Conservation (phyloP, 106 monocot species). For the Dendrobium nobile region DNA sequence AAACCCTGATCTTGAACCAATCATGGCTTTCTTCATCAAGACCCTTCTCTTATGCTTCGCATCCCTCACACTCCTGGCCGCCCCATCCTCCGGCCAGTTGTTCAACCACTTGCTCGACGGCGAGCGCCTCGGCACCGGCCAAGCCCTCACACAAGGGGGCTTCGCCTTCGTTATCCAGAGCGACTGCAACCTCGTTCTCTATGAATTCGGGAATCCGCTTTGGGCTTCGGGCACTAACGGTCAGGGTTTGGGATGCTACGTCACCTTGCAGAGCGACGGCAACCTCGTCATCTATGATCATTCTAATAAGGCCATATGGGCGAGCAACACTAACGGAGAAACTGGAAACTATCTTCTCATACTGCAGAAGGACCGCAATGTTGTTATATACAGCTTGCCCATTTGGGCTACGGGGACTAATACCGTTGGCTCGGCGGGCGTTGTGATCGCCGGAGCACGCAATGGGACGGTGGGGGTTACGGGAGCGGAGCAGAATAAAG, state of each 20-base stretch:
- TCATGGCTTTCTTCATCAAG: no score
- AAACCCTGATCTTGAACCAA: no score
- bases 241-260: background rate
- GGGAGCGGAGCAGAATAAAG: no score
- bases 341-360: conserved; percentile 9
- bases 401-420: conserved; percentile 8
- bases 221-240: conserved; percentile 7
- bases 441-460: no score
- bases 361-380: conserved; percentile 17
- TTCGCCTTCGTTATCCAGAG: conserved; percentile 8
- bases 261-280: conserved; percentile 12
- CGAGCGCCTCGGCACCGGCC: background rate
- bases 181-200: conserved; percentile 12
- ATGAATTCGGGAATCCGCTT: background rate
- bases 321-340: background rate
- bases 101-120: conserved; percentile 1
- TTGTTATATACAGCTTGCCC: conserved; percentile 15
- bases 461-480: no score
- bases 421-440: no score
- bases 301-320: conserved; percentile 7
- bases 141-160: conserved; percentile 4
- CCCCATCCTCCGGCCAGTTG: no score
- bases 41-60: no score
- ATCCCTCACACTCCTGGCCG: no score
- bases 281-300: conserved; percentile 19